A percentile compares a stretch with the other conserved stretches of the same genome.
These are phyloP conservation scores for Hevea brasiliensis DNA, from an alignment of 345 rosid species.

Conservation along the genomic window DNA sequence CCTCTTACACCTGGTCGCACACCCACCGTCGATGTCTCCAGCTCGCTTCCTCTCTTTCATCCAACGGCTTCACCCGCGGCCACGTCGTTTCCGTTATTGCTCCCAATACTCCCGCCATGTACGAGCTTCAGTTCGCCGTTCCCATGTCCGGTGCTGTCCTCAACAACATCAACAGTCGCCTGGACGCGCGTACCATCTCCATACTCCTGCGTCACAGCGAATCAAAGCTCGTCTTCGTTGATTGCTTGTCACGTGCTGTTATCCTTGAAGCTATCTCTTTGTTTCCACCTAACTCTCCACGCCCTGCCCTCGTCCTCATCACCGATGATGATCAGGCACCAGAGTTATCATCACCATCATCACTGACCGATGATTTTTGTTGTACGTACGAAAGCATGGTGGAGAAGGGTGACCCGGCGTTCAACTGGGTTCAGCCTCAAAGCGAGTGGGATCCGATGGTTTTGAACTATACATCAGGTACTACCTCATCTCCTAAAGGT, in stretches of 20 bases:
- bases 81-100: slow-evolving; percentile 72
- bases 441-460: slow-evolving; percentile 27
- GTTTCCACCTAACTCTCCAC: slow-evolving; percentile 25
- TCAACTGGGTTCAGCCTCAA: slow-evolving; percentile 25
- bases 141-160: slow-evolving; percentile 81
- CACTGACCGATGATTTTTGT: slow-evolving; percentile 9
- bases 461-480: slow-evolving; percentile 32
- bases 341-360: background rate
- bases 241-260: slow-evolving; percentile 38
- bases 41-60: slow-evolving; percentile 67
- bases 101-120: slow-evolving; percentile 73
- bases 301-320: slow-evolving; percentile 55
- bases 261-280: slow-evolving; percentile 54
- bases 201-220: slow-evolving; percentile 62
- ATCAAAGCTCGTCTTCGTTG: slow-evolving; percentile 71
- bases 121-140: slow-evolving; percentile 87
- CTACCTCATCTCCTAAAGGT: slow-evolving; percentile 33
- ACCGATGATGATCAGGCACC: slow-evolving; percentile 37
- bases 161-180: slow-evolving; percentile 82
- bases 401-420: slow-evolving; percentile 19
- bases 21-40: slow-evolving; percentile 73
- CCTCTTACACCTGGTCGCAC: slow-evolving; percentile 67
- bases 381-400: slow-evolving; percentile 25
- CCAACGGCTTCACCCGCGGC: slow-evolving; percentile 45
- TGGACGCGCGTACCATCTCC: slow-evolving; percentile 71